Evolutionary conservation across 768 basidiomycete genomes (phyloP).

Genomic region (Termitomyces sp.): DNA sequence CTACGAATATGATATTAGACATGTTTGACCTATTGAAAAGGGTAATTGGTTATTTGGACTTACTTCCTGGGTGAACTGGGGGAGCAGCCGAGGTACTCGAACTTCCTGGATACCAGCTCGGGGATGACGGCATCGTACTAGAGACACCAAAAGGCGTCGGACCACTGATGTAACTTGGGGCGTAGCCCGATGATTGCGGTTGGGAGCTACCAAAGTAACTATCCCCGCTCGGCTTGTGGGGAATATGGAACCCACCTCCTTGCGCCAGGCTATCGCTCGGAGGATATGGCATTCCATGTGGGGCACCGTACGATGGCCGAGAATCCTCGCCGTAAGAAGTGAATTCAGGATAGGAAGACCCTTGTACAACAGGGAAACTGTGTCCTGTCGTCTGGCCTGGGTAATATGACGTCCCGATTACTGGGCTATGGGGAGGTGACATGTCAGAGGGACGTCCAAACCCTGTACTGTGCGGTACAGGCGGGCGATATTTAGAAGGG

Average conservation of each 20-base stretch:
- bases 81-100: conserved; percentile 21
- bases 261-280: conserved; percentile 1
- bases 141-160: conserved; percentile 8
- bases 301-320: conserved; percentile 5
- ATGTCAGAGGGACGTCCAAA: conserved; percentile 2
- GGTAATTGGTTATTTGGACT: conserved; percentile 15
- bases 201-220: conserved; percentile 12
- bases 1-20: conserved; percentile 15
- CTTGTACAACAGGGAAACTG: conserved; percentile 12
- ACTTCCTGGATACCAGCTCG: conserved; percentile 17
- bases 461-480: conserved; percentile 13
- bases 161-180: conserved; percentile 14
- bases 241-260: conserved; percentile 19
- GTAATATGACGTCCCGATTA: conserved; percentile 10
- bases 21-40: neutral
- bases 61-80: conserved; percentile 31
- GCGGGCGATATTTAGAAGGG: conserved; percentile 6
- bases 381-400: conserved; percentile 8
- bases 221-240: conserved; percentile 20
- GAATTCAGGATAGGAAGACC: conserved; percentile 22
- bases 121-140: conserved; percentile 14
- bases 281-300: conserved; percentile 6
- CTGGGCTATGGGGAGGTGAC: conserved; percentile 14
- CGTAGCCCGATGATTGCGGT: conserved; percentile 14
- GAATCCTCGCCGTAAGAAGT: conserved; percentile 9